Base-by-base conservation (phyloP, 768 basidiomycete genomes). In the Termitomyces sp. region DNA sequence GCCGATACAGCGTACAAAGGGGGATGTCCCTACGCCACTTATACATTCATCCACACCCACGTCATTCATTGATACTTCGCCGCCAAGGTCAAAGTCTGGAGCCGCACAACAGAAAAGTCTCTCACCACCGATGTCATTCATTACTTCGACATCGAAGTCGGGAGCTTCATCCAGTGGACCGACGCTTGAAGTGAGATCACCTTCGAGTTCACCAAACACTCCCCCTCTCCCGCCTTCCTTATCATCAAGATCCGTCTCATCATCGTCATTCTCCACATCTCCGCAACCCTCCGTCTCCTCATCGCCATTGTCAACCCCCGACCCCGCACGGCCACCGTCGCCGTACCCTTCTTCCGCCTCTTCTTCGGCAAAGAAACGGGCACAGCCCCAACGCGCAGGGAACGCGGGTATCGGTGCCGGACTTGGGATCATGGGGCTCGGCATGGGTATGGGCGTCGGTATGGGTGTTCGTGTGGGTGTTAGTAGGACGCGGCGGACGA, bases 391-490 rank as follows among this genome's bases (percentile, higher is more conserved):
- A 32, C 27, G 60, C 24, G 46, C 45, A 20, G 54, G 55, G 46
- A 52, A 54, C 49, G 16, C 60, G 16, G 65, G 62, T 12, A 62
- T 67, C 6, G 57, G 66, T 14, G 60, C 64, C 8, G 63, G 65
- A 36, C 43, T 68, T 4, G 63, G 65, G 39, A 68, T 67, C 7
- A 64, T 68, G 66, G 68, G 68, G 48, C 61, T 68, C 4, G 67
- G 67, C 22, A 36, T 68, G 60, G 67, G 67, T 22, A 55, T 67
- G 58, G 66, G 66, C 1, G 53, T 68, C 13, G 66, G 66, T 36
- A 57, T 68, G 63, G 64, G 66, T 0, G 61, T 61, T 8, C 55
- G 63, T 6, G 58, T 65, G 18, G 64, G 64, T 12, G 64, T 67
- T 5, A 57, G 43, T 36, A 51, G 44, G 53, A 42, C 27, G 16